Evolutionary conservation across 805 yeast species (phyloP), one percentile per base, ranked within the genome.

Genomic region (Kluyveromyces aestuarii): DNA sequence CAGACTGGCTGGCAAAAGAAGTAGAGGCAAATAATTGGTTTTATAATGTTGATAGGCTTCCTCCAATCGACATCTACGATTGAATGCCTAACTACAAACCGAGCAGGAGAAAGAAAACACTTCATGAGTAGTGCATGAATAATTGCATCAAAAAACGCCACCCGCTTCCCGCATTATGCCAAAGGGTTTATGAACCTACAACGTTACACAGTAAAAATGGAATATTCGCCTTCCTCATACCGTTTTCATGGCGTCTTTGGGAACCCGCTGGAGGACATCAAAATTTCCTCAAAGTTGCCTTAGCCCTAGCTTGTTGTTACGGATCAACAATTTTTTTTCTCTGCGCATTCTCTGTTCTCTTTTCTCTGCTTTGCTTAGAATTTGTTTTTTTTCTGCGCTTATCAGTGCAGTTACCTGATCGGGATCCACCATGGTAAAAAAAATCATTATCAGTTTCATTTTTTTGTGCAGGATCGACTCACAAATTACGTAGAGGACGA

Each of bases 11-110:
- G 40, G 72, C 77, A 57, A 77, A 81, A 50, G 99, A 93, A 66
- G 78, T 89, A 30, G 96, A 90, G 49, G 79, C 87, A 7, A 91
- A 87, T 10, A 93, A 95, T 61, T 91, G 98, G 98, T 90, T 89
- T 64, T 90, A 87, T 71, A 87, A 84, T 58, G 82, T 95, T 45
- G 99, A 93, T 62, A 80, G 96, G 59, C 72, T 93, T 27, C 96
- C 98, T 6, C 99, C 99, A 1, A 80, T 93, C 48, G 98, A 93
- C 62, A 91, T 93, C 47, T 93, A 86, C 64, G 91, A 89, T 59
- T 88, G 51, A 51, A 33, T n/a, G n/a, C n/a, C n/a, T n/a, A n/a
- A n/a, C n/a, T n/a, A n/a, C n/a, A n/a, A n/a, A n/a, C n/a, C n/a
- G n/a, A n/a, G n/a, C n/a, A n/a, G n/a, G n/a, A n/a, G n/a, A n/a